Percentiles rank a stretch among this genome's conserved stretches.
Conservation (phyloP, 805 yeast genomes). For the Yamadazyma sp. region DNA sequence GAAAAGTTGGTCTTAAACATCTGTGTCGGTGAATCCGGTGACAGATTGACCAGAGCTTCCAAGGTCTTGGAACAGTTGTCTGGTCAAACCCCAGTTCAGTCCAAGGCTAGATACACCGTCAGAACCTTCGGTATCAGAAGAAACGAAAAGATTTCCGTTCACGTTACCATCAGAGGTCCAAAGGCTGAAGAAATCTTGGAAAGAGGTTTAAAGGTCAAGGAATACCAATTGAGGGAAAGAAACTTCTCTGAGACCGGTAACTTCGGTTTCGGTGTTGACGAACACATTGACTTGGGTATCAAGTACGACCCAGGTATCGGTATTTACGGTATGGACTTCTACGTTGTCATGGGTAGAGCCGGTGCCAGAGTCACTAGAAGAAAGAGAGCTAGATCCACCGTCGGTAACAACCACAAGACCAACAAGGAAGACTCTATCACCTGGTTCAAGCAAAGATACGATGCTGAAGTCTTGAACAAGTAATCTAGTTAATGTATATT, state of each 20-base stretch:
- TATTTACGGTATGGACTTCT: slow-evolving; percentile 99
- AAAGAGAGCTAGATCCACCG: slow-evolving; percentile 86
- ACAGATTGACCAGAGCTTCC: slow-evolving; percentile 99
- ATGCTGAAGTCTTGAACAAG: slow-evolving; percentile 93
- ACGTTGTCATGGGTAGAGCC: slow-evolving; percentile 99
- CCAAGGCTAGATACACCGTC: slow-evolving; percentile 99
- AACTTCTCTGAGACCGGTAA: slow-evolving; percentile 99
- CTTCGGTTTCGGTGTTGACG: slow-evolving; percentile 99
- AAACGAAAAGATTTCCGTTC: slow-evolving; percentile 99
- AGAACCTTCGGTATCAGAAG: slow-evolving; percentile 99
- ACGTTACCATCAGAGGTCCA: slow-evolving; percentile 99
- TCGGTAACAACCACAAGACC: slow-evolving; percentile 93
- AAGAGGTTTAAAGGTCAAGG: slow-evolving; percentile 99
- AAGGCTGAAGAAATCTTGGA: slow-evolving; percentile 93
- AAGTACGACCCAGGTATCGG: slow-evolving; percentile 99
- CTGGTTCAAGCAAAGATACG: slow-evolving; percentile 99
- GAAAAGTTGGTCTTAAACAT: slow-evolving; percentile 99
- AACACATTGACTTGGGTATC: slow-evolving; percentile 99
- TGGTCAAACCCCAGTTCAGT: slow-evolving; percentile 99
- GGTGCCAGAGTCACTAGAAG: slow-evolving; percentile 98
- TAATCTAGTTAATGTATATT: slow-evolving; percentile 29
- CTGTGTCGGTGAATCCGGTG: slow-evolving; percentile 99
- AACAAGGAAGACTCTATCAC: slow-evolving; percentile 89
- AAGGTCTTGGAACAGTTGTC: slow-evolving; percentile 99
- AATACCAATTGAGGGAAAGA: slow-evolving; percentile 90